phyloP scores from a whole-genome alignment of 164 flowering plant species.

The Akebia trifoliata region DNA sequence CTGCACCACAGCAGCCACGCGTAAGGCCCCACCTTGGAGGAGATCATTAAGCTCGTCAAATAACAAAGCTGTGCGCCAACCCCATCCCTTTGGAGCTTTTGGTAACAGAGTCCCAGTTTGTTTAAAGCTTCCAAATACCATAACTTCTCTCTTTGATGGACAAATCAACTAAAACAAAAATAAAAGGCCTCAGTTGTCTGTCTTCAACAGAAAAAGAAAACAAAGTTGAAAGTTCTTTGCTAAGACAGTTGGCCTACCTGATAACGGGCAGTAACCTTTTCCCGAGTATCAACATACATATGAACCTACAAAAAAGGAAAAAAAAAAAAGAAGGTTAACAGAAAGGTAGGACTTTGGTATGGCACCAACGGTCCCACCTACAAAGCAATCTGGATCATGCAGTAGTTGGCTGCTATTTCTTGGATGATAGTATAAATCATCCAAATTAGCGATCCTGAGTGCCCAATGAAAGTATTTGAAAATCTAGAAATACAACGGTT shows the following conservation, averaged over 20 bases:
- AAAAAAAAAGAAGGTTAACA: neutral
- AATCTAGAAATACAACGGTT: no score
- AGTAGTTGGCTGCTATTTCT: neutral
- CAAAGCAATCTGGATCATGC: neutral
- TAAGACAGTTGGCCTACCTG: constrained; percentile 56
- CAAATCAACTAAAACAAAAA: constrained; percentile 56
- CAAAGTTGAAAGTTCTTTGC: neutral
- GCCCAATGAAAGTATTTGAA: no score
- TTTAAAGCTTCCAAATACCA: constrained; percentile 89
- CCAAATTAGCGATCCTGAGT: no score
- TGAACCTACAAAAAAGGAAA: constrained; percentile 52
- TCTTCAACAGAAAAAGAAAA: neutral
- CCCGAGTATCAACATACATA: constrained; percentile 79
- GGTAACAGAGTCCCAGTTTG: constrained; percentile 91
- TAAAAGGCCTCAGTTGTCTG: neutral
- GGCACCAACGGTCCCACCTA: neutral
- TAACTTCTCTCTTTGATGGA: constrained; percentile 93
- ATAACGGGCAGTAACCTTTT: constrained; percentile 94
- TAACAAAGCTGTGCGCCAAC: constrained; percentile 90
- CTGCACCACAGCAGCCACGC: constrained; percentile 88
- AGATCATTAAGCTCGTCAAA: constrained; percentile 88
- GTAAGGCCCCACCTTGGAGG: constrained; percentile 78
- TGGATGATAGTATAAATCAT: neutral
- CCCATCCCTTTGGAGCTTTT: constrained; percentile 99
- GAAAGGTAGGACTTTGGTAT: neutral